Percentiles rank a stretch among this genome's conserved stretches.
These are phyloP conservation scores for Ceriops zippeliana DNA, from an alignment of 345 rosid genomes.

Conservation along the genomic window DNA sequence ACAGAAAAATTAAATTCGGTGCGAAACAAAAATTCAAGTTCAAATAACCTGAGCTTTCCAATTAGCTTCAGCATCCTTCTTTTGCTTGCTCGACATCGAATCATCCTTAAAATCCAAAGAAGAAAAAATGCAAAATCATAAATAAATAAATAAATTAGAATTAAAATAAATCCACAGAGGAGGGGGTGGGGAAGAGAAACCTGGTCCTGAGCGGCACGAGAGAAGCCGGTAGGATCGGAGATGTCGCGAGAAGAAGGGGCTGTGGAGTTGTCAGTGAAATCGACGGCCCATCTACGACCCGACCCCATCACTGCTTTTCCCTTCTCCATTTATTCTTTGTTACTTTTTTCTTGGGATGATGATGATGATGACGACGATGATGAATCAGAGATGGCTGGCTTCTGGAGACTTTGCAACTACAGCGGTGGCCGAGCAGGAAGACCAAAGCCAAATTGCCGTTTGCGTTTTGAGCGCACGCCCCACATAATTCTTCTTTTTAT, in stretches of 20 bases:
- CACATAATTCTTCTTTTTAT: no score
- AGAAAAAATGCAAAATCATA: not conserved
- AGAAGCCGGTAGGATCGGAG: conserved; percentile 90
- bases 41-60: conserved; percentile 86
- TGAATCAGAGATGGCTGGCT: no score
- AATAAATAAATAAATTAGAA: not conserved
- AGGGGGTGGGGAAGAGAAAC: conserved; percentile 24
- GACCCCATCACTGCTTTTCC: conserved; percentile 95
- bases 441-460: no score
- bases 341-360: no score
- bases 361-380: no score
- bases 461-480: no score
- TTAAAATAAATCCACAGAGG: not conserved
- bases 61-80: conserved; percentile 96
- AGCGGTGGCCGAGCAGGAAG: no score
- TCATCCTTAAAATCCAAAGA: conserved; percentile 56
- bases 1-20: not conserved
- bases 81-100: conserved; percentile 69
- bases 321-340: conserved; percentile 57
- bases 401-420: no score
- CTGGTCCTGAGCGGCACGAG: conserved; percentile 86
- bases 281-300: conserved; percentile 97
- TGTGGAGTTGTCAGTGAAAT: conserved; percentile 84
- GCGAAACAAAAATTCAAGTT: not conserved
- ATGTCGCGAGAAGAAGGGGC: conserved; percentile 79